Evolutionary conservation across 495 filamentous ascomycete genomes (phyloP).

Genomic region (Talaromyces adpressus): DNA sequence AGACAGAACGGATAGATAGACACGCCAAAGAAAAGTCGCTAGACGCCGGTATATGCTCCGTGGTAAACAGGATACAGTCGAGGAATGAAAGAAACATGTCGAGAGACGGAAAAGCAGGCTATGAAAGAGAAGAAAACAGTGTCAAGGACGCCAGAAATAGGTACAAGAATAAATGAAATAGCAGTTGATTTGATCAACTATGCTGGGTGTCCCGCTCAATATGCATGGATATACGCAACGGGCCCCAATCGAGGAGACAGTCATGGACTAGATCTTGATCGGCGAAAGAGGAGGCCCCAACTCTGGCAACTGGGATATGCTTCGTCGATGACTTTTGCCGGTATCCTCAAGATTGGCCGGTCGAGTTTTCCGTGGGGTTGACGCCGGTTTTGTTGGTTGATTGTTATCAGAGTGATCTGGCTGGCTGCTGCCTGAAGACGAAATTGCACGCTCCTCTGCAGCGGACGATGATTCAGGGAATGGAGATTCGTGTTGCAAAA

Average conservation of each 20-base stretch:
- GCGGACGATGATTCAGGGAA: not conserved
- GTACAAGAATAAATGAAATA: conserved; percentile 5
- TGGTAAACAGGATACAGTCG: not conserved
- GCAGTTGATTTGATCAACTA: not conserved
- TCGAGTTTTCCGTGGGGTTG: conserved; percentile 20
- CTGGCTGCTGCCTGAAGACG: conserved; percentile 60
- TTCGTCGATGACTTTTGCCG: conserved; percentile 23
- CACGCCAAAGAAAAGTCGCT: not conserved
- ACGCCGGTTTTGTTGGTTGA: conserved; percentile 2
- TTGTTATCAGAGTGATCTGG: conserved; percentile 10
- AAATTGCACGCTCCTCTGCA: conserved; percentile 52
- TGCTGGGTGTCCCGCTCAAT: not conserved
- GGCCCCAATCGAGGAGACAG: not conserved
- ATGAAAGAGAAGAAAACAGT: not conserved
- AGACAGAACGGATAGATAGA: not conserved
- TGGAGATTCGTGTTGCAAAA: conserved; percentile 1
- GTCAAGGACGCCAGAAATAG: not conserved
- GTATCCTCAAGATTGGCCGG: conserved; percentile 31
- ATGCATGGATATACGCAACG: too few species aligned
- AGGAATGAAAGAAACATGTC: not conserved
- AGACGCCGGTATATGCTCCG: not conserved
- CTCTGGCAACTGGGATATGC: conserved; percentile 44
- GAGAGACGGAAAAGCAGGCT: not conserved
- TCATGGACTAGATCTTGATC: conserved; percentile 40
- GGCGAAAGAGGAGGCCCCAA: conserved; percentile 73